These are phyloP conservation scores for Vaccinium vitisidaea DNA, from an alignment of 148 eudicot species.

Conservation along the genomic window DNA sequence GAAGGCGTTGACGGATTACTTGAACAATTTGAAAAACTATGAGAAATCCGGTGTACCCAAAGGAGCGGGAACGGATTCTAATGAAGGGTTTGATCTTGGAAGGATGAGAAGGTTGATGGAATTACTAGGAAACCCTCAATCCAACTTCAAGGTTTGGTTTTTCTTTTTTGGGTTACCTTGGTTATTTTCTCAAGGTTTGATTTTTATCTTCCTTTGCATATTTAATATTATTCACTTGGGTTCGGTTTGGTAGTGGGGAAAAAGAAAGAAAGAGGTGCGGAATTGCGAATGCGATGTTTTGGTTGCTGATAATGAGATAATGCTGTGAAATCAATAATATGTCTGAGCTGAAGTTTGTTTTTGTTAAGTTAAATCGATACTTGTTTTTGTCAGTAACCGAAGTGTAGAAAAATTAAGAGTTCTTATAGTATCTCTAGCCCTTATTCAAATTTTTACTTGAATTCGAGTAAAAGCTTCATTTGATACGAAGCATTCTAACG, in stretches of 20 bases:
- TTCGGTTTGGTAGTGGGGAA: neutral
- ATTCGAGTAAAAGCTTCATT: too few relatives aligned
- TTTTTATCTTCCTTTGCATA: neutral
- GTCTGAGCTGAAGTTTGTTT: neutral
- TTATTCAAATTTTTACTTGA: too few relatives aligned
- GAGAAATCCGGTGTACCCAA: constrained; percentile 80
- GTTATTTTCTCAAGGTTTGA: constrained; percentile 45
- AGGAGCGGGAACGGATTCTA: constrained; percentile 83
- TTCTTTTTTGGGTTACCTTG: neutral
- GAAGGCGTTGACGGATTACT: constrained; percentile 32
- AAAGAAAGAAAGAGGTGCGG: neutral
- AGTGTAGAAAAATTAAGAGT: neutral
- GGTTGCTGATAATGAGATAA: neutral
- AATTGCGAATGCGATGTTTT: neutral
- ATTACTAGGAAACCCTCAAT: constrained; percentile 77
- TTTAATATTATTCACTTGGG: neutral
- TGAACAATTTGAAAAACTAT: constrained; percentile 22
- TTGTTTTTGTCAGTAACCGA: neutral
- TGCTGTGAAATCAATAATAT: neutral
- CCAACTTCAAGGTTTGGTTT: constrained; percentile 68
- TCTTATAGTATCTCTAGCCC: too few relatives aligned
- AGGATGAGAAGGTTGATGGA: constrained; percentile 80
- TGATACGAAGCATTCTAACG: too few relatives aligned
- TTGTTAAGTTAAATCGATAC: neutral
- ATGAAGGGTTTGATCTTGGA: constrained; percentile 89